Conservation (phyloP, 495 filamentous ascomycete genomes). For the Aspergillus diversus region DNA sequence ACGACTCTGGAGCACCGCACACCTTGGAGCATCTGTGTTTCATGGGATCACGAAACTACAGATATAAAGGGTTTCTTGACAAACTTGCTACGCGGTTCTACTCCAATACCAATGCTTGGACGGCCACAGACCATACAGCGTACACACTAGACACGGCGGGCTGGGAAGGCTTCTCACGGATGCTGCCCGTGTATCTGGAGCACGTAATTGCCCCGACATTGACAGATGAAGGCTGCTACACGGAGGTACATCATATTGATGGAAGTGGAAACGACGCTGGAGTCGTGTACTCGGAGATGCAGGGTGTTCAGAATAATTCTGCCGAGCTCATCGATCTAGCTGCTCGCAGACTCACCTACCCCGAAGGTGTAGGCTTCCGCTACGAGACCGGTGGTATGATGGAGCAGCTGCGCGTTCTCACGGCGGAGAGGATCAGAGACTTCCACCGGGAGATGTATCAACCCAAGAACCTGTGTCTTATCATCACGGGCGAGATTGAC, state of each 20-base stretch:
- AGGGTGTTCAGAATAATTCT: slow-evolving; percentile 84
- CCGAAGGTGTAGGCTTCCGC: slow-evolving; percentile 85
- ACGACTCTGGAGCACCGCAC: slow-evolving; percentile 94
- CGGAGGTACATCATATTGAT: slow-evolving; percentile 95
- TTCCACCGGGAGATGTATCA: slow-evolving; percentile 99
- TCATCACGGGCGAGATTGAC: slow-evolving; percentile 88
- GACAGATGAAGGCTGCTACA: slow-evolving; percentile 90
- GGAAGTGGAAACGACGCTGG: slow-evolving; percentile 92
- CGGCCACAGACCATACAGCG: slow-evolving; percentile 89
- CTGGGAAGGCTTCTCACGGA: slow-evolving; percentile 94
- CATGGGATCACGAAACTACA: slow-evolving; percentile 95
- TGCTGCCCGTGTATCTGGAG: slow-evolving; percentile 93
- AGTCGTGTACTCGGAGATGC: slow-evolving; percentile 99
- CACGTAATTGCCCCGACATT: slow-evolving; percentile 90
- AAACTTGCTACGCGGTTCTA: slow-evolving; percentile 92
- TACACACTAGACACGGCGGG: slow-evolving; percentile 94
- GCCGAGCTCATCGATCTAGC: slow-evolving; percentile 82
- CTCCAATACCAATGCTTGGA: slow-evolving; percentile 96
- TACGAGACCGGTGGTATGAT: slow-evolving; percentile 98
- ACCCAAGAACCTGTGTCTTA: slow-evolving; percentile 89
- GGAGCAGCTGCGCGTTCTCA: slow-evolving; percentile 82
- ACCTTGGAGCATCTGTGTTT: slow-evolving; percentile 96
- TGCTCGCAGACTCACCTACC: slow-evolving; percentile 79
- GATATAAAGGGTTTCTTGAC: slow-evolving; percentile 92
- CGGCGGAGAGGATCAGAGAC: slow-evolving; percentile 82